These are phyloP conservation scores for Castanea sativa DNA, from an alignment of 306 rosid species.

Conservation along the genomic window DNA sequence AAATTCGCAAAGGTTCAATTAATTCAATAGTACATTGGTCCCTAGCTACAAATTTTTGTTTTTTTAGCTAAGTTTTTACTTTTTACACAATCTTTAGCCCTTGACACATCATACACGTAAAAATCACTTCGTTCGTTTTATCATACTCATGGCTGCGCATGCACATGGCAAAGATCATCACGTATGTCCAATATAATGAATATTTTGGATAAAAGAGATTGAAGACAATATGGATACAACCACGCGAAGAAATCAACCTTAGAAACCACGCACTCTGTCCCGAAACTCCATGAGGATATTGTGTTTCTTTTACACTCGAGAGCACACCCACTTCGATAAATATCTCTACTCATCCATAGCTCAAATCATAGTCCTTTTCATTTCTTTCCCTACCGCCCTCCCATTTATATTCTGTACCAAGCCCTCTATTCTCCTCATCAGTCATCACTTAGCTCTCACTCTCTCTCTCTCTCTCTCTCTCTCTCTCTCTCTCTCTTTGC, in stretches of 20 bases:
- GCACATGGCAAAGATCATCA: not conserved
- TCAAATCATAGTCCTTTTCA: conserved; percentile 33
- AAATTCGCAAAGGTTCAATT: not conserved
- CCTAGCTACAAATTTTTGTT: not conserved
- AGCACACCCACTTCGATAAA: conserved; percentile 41
- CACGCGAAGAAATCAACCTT: conserved; percentile 43
- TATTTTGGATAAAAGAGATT: not conserved
- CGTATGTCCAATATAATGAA: not conserved
- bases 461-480: conserved; percentile 15
- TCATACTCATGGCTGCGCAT: conserved; percentile 11
- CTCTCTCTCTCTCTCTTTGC: conserved; percentile 1
- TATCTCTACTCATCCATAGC: conserved; percentile 30
- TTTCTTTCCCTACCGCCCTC: conserved; percentile 26
- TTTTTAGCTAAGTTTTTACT: no score
- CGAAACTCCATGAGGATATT: conserved; percentile 56
- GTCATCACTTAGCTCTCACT: conserved; percentile 16
- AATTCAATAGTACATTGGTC: not conserved
- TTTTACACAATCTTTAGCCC: not conserved
- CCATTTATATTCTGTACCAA: conserved; percentile 42
- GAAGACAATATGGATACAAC: conserved; percentile 16
- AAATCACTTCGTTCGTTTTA: not conserved
- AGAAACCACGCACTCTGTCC: conserved; percentile 28
- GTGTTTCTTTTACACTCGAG: conserved; percentile 20
- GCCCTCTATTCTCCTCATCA: conserved; percentile 32
- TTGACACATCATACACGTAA: not conserved